These are phyloP conservation scores for Linnemannia schmuckeri DNA, from an alignment of 192 early-diverging fungal species.

Conservation along the genomic window DNA sequence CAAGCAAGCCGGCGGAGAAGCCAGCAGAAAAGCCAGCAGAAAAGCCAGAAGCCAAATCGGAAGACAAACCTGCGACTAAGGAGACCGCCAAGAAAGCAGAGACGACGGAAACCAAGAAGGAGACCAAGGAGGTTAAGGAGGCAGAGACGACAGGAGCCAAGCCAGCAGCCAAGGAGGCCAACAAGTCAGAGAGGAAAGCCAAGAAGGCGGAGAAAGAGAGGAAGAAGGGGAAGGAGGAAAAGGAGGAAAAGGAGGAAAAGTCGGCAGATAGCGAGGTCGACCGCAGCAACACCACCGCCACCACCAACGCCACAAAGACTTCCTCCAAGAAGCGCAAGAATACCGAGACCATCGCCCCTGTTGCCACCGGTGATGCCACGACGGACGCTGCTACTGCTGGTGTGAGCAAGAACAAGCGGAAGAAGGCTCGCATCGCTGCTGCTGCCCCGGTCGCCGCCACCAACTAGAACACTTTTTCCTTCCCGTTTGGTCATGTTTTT, in stretches of 20 bases:
- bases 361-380: not conserved
- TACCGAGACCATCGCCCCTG: not conserved
- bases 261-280: not conserved
- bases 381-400: not conserved
- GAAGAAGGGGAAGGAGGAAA: not conserved
- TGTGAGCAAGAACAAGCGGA: not conserved
- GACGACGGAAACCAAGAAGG: not conserved
- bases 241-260: not conserved
- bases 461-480: not conserved
- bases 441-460: not conserved
- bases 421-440: not conserved
- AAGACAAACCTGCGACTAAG: not conserved
- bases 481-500: too few relatives aligned
- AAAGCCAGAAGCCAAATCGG: not conserved
- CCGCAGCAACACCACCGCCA: not conserved
- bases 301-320: not conserved
- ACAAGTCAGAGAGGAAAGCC: not conserved
- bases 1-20: too few relatives aligned
- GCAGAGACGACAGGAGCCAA: not conserved
- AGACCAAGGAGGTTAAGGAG: not conserved
- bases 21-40: too few relatives aligned
- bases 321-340: constrained; percentile 3
- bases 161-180: not conserved
- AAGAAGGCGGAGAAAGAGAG: not conserved
- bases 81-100: not conserved